Evolutionary conservation across 2,329 filamentous ascomycete species (phyloP).

Genomic region (Fusarium papillatum): DNA sequence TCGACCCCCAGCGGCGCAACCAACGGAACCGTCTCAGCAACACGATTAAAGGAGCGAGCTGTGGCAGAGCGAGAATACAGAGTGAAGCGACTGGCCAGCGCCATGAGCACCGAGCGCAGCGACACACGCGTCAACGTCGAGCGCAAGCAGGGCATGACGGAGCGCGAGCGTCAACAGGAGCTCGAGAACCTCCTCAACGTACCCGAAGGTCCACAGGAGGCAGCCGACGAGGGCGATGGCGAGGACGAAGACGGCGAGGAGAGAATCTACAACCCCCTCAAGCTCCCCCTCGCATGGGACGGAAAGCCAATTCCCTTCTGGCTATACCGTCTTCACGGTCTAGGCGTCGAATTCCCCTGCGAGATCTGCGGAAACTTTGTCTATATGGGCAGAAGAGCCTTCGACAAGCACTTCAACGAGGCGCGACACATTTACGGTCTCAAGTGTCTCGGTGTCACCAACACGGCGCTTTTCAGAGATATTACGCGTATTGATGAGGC

Average conservation of each 20-base stretch:
- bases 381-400: constrained; percentile 97
- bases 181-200: constrained; percentile 83
- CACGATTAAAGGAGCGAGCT: constrained; percentile 85
- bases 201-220: constrained; percentile 47
- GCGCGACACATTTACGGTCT: constrained; percentile 92
- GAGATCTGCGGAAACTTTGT: constrained; percentile 98
- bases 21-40: constrained; percentile 53
- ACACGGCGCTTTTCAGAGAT: constrained; percentile 91
- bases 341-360: constrained; percentile 95
- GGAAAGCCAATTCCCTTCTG: constrained; percentile 99
- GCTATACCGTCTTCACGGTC: constrained; percentile 96
- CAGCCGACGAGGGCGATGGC: constrained; percentile 69
- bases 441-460: constrained; percentile 94
- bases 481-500: constrained; percentile 95
- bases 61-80: constrained; percentile 92
- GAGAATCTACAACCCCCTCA: constrained; percentile 96
- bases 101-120: constrained; percentile 88
- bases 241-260: constrained; percentile 86
- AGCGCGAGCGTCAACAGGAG: constrained; percentile 94
- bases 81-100: constrained; percentile 82
- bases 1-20: constrained; percentile 45
- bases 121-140: constrained; percentile 97
- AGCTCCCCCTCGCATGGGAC: constrained; percentile 96
- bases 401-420: constrained; percentile 99
- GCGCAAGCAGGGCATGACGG: constrained; percentile 97